phyloP scores from a whole-genome alignment of 306 rosid genomes.

The Purshia tridentata region DNA sequence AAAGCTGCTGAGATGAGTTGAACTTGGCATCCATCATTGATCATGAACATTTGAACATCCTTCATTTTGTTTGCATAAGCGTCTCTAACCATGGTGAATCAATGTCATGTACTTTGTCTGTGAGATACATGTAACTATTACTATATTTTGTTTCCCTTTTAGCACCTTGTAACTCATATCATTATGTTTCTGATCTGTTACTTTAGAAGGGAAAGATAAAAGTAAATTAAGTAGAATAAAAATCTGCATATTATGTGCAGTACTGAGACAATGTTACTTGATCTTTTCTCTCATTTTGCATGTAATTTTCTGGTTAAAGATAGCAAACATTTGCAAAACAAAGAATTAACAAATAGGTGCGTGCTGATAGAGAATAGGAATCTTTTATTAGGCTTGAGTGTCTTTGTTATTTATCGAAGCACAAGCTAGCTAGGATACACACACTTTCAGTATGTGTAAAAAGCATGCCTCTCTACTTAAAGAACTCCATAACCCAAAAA shows the following conservation, averaged over 20 bases:
- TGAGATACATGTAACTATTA: constrained; percentile 37
- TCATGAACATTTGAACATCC: constrained; percentile 31
- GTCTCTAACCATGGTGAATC: constrained; percentile 36
- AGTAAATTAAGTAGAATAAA: constrained; percentile 13
- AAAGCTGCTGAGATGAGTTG: constrained; percentile 38
- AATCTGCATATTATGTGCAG: neutral
- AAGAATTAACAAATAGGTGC: neutral
- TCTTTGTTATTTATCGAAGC: neutral
- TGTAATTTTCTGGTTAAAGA: neutral
- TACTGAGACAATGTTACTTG: neutral
- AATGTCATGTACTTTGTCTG: constrained; percentile 36
- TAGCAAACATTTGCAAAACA: neutral
- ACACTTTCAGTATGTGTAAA: neutral
- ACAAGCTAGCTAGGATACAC: neutral
- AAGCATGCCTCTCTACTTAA: constrained; percentile 25
- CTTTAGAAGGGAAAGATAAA: constrained; percentile 21
- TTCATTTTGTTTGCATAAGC: constrained; percentile 39
- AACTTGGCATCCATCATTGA: constrained; percentile 35
- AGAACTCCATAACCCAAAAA: constrained; percentile 56
- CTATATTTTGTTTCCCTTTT: constrained; percentile 19
- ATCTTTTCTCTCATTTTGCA: constrained; percentile 2
- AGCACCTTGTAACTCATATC: constrained; percentile 24
- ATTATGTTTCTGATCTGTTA: constrained; percentile 13
- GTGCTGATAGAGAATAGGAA: neutral
- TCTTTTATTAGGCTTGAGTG: neutral